Base-by-base conservation (phyloP, 495 filamentous ascomycete genomes). In the Halenospora varia region DNA sequence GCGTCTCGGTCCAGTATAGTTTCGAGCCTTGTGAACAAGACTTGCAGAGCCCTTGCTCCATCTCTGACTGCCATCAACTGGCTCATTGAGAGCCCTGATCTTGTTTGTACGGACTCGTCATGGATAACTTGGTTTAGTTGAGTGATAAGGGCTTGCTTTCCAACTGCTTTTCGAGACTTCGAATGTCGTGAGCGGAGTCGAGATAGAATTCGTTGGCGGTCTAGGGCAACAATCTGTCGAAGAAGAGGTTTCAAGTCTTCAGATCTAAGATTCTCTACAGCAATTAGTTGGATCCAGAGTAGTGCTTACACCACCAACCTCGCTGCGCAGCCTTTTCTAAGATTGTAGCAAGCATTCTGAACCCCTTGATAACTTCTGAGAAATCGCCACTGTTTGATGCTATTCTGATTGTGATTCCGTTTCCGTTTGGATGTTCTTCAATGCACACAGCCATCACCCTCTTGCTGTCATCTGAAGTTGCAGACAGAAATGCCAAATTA, bases 371-470 rank as follows among this genome's bases (percentile, higher is more conserved):
- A 41, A 71, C 62, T 24, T 56, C 39, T 41, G 50, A 52, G 15
- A 62, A 39, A n/a, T 65, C 59, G 47, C 65, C 64, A 40, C 51
- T 69, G 46, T 66, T 70, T 52, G 62, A 54, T 15, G 67, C 63
- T 26, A 70, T 26, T 17, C 62, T 42, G 19, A 70, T 63, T 10
- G 63, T 68, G 24, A 62, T 45, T 42, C 53, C 54, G 47, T 59
- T 29, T 20, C 59, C 54, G 25, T 66, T 59, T n/a, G n/a, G n/a
- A n/a, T n/a, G n/a, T 63, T 71, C 67, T 51, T 68, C 56, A 40
- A 71, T 45, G 56, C 61, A 70, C n/a, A 69, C 57, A 25, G 67
- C 65, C 48, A 63, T 62, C 11, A 68, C 60, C 46, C 61, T 61
- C 3, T 55, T 45, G 25, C 29, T 51, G 42, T 68, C 51, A 44